Conservation (phyloP, 345 rosid species). For the Linum lewisii region DNA sequence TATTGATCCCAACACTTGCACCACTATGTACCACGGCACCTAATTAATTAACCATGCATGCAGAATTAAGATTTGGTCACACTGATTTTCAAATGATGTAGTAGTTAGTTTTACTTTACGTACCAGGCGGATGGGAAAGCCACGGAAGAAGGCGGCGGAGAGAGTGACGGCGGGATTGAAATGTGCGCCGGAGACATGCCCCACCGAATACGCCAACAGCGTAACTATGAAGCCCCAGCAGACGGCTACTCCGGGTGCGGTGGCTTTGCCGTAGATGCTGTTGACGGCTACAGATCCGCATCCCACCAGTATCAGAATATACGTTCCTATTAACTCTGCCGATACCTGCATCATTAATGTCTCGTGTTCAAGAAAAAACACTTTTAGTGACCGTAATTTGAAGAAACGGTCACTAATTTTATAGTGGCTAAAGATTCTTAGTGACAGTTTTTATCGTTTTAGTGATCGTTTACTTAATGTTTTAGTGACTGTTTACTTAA, state of each 20-base stretch:
- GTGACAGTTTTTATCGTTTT: no score
- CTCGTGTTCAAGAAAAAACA: no score
- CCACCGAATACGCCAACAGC: constrained; percentile 19
- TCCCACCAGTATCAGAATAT: constrained; percentile 14
- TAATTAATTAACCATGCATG: not conserved
- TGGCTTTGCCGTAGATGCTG: constrained; percentile 11
- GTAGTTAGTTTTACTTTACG: not conserved
- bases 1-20: constrained; percentile 15
- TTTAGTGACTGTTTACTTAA: no score
- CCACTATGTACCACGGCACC: constrained; percentile 14
- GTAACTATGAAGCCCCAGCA: constrained; percentile 20
- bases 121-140: constrained; percentile 15
- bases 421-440: no score
- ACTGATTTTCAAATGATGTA: no score
- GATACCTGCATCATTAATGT: no score
- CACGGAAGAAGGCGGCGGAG: constrained; percentile 14
- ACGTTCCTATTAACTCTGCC: constrained; percentile 22
- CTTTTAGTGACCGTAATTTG: no score
- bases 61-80: not conserved
- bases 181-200: constrained; percentile 28
- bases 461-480: no score
- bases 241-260: constrained; percentile 21
- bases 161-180: constrained; percentile 23
- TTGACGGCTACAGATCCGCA: constrained; percentile 19
- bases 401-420: no score